Evolutionary conservation across 768 basidiomycete genomes (phyloP), one percentile per base, ranked within the genome.

Genomic region (Chalciporus sphaerocephalus): DNA sequence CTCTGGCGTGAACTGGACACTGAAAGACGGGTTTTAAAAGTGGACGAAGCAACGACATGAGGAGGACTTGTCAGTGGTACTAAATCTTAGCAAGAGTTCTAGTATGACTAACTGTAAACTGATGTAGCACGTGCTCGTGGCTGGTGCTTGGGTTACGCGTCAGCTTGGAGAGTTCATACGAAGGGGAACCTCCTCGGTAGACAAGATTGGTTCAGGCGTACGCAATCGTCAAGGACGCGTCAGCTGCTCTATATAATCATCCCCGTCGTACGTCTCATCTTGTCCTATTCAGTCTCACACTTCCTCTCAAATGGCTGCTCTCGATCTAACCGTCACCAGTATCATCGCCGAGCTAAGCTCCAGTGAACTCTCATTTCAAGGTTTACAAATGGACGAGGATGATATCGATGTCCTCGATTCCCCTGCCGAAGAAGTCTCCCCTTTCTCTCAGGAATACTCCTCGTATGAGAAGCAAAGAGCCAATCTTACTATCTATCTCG

Each of bases 401-500:
- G 77, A 78, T 42, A 59, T 78, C 40, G 61, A 67, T 23, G 68
- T 72, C 30, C 65, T 70, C 30, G 72, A 72, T 43, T 70, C 73
- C 4, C 72, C 74, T 33, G 39, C 59, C 37, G 63, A 68, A 38
- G 69, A 68, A 37, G n/a, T 44, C 5, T 51, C 62, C 8, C 27
- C 44, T 32, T 50, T 50, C 16, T 10, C 39, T 21, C 20, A 49
- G 27, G 54, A 74, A 7, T 57, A 64, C 35, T 68, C 73, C 9
- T 69, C 72, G 17, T 66, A 72, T 45, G 84, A 84, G 49, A 79
- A 75, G 56, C 80, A 87, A 59, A 73, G 68, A 41, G 74, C 74
- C 17, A 70, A 81, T 34, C 75, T 90, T 35, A 75, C 82, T 51
- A 73, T 76, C 18, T 87, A 88, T 66, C 69, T 86, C 49, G 72